Base-by-base conservation (phyloP, 257 asterid species). In the Plantago elongata region DNA sequence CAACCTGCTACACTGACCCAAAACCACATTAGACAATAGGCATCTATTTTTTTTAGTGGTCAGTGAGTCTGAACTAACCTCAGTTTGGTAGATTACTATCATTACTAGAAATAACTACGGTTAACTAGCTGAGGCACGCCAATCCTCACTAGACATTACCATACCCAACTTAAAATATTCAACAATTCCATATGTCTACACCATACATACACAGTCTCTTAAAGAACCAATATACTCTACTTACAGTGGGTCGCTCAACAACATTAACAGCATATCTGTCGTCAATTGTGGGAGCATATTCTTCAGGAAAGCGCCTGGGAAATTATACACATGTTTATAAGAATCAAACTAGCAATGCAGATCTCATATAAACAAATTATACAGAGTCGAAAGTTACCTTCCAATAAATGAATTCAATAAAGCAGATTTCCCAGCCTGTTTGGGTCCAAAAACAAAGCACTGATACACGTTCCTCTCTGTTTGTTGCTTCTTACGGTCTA, bases 371-470 rank as follows among this genome's bases (percentile, higher is more conserved):
- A 10, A 50, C 44, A 58, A 12, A 38, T 18, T 45, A 55, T 60
- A 60, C 27, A 11, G 49, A 13, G 46, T 50, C 55, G 51, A 48
- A 68, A 63, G 61, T 61, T 65, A 92, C 99, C 95, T 86, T 76
- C 94, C 94, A 62, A 77, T 66, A 71, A 81, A 89, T n/a, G 96
- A 78, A 83, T 81, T 81, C 62, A 92, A 72, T 52, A 92, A 67
- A 63, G 97, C 86, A 68, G 96, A 78, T 77, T 92, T 92, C 57
- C 99, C 99, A 61, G 96, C 81, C 70, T 78, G 88, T 70, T 84
- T 87, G 22, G 99, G 95, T 68, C 96, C 97, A 81, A 92, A 89
- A 62, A 92, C 97, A 79, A 79, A 89, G 72, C 97, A 92, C 54
- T 89, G 96, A 75, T 78, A 83, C 60, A 89, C 91, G 69, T 76